Evolutionary conservation across 2,329 filamentous ascomycete genomes (phyloP), one percentile per base, ranked within the genome.

Genomic region (Pseudogymnoascus sp.): DNA sequence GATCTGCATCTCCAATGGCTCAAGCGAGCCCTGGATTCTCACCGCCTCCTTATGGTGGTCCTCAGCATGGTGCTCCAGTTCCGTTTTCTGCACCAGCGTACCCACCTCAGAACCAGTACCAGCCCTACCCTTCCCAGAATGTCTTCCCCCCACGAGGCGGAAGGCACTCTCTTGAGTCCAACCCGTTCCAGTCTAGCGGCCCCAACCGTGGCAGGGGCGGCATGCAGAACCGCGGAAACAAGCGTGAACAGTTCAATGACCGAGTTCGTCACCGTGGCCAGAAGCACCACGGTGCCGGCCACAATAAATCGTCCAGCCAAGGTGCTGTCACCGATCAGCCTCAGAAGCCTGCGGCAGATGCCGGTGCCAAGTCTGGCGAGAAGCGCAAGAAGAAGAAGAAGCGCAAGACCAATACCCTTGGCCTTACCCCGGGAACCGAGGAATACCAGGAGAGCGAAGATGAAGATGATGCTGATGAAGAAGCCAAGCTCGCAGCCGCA

Each of bases 371-470:
- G 29, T 40, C 39, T 54, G 69, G 70, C 66, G 63, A 68, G 47
- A 70, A 69, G 70, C 69, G 68, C 64, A 73, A 73, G 64, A 87
- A 86, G 73, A 87, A 86, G 74, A 90, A 89, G 79, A 88, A 88
- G 78, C 83, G 86, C 64, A 88, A 86, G 77, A 85, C 84, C 40
- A 89, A 89, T 68, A 86, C 86, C 1, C 80, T 92, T 23, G 89
- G 89, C 36, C 78, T 93, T 60, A 89, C 86, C 7, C 86, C 88
- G 63, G 73, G 71, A 68, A 71, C 70, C 67, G 70, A 69, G 65
- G 73, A 75, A 14, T 84, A 83, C 29, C 82, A 85, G 68, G 82
- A 84, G 61, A 86, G 81, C 60, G 84, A 85, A 66, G 87, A 89
- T 64, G 86, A 88, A 59, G 85, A 87, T 62, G 84, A 89, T 66